A percentile compares a stretch with the other conserved stretches of the same genome.
Evolutionary conservation across 2,329 filamentous ascomycete species (phyloP).

Genomic region (Aspergillus melleus): DNA sequence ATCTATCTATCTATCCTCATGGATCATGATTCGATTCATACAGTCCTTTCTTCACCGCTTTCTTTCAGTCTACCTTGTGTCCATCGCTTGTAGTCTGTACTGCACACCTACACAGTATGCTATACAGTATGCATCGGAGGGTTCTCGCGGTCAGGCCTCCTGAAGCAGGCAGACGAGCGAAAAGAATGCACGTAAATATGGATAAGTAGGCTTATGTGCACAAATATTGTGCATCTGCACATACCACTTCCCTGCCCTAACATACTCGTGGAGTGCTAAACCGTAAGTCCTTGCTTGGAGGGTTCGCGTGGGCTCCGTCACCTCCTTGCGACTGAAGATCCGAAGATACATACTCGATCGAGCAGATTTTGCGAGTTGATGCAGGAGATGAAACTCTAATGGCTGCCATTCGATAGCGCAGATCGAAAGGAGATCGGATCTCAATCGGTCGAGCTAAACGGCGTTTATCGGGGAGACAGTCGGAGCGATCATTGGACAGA

Average conservation of each 20-base stretch:
- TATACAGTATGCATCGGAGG: background rate
- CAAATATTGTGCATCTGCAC: background rate
- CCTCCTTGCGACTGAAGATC: background rate
- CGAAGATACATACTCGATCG: background rate
- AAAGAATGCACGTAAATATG: background rate
- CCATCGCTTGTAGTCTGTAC: background rate
- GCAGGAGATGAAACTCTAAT: background rate
- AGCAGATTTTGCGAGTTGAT: background rate
- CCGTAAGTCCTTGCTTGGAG: background rate
- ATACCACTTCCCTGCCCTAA: background rate
- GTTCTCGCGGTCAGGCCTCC: background rate
- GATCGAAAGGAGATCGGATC: too few species aligned
- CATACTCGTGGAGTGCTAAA: background rate
- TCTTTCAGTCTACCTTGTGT: background rate
- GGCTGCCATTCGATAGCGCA: too few species aligned
- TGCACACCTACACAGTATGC: background rate
- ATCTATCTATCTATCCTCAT: background rate
- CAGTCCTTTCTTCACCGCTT: background rate
- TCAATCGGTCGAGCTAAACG: too few species aligned
- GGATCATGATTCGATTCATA: background rate
- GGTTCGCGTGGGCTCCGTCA: background rate
- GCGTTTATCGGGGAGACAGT: background rate
- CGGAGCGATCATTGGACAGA: background rate
- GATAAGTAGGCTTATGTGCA: background rate
- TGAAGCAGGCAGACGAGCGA: background rate